A percentile compares a stretch with the other conserved stretches of the same genome.
Evolutionary conservation across 768 basidiomycete species (phyloP).

Genomic region (Pleurotus giganteus): DNA sequence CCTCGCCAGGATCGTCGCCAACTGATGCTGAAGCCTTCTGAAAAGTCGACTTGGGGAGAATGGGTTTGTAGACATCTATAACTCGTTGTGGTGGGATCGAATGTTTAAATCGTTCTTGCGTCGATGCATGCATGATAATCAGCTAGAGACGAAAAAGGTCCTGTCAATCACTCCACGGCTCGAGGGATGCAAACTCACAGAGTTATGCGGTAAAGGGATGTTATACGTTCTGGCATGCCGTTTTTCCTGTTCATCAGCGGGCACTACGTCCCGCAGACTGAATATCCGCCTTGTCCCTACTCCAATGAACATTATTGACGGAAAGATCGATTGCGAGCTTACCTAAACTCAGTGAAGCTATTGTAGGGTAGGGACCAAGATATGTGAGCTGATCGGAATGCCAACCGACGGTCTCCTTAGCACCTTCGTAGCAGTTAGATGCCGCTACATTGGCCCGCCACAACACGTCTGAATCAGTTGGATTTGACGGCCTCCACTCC

Average conservation of each 20-base stretch:
- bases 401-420: conserved; percentile 76
- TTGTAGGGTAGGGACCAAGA: conserved; percentile 82
- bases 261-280: conserved; percentile 74
- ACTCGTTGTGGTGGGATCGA: conserved; percentile 68
- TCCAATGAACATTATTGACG: neutral
- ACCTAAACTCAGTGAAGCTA: conserved; percentile 83
- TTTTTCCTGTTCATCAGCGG: conserved; percentile 51
- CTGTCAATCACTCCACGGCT: conserved; percentile 2
- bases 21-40: neutral
- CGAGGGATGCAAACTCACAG: conserved; percentile 41
- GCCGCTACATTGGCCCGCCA: conserved; percentile 89
- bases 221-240: conserved; percentile 74
- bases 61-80: conserved; percentile 71
- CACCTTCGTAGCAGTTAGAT: conserved; percentile 82
- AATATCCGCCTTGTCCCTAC: conserved; percentile 69
- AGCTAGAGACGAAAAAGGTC: conserved; percentile 40
- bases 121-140: conserved; percentile 84
- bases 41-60: conserved; percentile 34
- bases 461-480: conserved; percentile 12
- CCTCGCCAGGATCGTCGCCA: neutral
- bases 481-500: conserved; percentile 54
- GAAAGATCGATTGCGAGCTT: conserved; percentile 14
- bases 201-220: conserved; percentile 75
- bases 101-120: conserved; percentile 83
- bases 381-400: conserved; percentile 83